Percentiles rank a stretch among this genome's conserved stretches.
phyloP scores from a whole-genome alignment of 139 green algal species.

The Edaphochlamys debaryana region DNA sequence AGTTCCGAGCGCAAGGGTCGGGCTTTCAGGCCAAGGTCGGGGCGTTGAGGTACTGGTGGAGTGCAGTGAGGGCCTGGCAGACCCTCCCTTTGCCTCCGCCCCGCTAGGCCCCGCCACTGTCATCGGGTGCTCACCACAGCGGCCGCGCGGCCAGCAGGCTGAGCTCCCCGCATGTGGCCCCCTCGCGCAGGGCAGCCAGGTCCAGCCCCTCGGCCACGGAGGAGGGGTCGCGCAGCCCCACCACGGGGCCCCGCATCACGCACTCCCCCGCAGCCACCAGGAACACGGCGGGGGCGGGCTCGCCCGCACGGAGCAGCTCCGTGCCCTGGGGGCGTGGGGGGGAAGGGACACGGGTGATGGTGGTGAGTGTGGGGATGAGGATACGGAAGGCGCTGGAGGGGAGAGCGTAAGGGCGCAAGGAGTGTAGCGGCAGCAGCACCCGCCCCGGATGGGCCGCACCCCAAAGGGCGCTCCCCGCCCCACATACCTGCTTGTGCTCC shows the following conservation, averaged over 20 bases:
- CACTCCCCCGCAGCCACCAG: constrained; percentile 24
- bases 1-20: too few relatives aligned
- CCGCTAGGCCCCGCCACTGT: too few relatives aligned
- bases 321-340: not conserved
- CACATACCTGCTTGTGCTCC: constrained; percentile 44
- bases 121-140: constrained; percentile 43
- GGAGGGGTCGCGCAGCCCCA: constrained; percentile 24
- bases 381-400: not conserved
- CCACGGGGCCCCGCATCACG: constrained; percentile 21
- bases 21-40: too few relatives aligned
- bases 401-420: too few relatives aligned
- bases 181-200: constrained; percentile 30
- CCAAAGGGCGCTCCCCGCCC: too few relatives aligned
- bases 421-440: too few relatives aligned
- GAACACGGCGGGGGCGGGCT: constrained; percentile 33
- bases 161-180: constrained; percentile 39
- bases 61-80: too few relatives aligned
- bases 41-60: too few relatives aligned
- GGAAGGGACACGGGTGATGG: not conserved
- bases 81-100: too few relatives aligned
- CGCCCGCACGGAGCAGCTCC: constrained; percentile 43
- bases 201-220: constrained; percentile 7
- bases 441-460: too few relatives aligned
- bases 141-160: constrained; percentile 33
- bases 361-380: not conserved